A percentile compares a stretch with the other conserved stretches of the same genome.
phyloP scores from a whole-genome alignment of 2,329 filamentous ascomycete species.

The Penicillium expansum region DNA sequence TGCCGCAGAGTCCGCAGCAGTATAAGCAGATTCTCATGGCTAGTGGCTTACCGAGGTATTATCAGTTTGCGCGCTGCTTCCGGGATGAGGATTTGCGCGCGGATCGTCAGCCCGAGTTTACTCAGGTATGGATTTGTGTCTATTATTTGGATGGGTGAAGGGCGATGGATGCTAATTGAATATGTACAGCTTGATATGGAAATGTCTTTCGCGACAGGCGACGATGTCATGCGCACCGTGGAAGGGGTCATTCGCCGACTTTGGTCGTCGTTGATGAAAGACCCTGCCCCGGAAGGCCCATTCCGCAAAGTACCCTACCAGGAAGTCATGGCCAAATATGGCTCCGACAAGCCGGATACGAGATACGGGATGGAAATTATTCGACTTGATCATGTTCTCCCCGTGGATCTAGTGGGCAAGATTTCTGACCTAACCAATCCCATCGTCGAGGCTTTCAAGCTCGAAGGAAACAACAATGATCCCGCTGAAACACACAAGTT shows the following conservation, averaged over 20 bases:
- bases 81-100: slow-evolving; percentile 90
- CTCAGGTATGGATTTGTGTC: slow-evolving; percentile 60
- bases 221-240: slow-evolving; percentile 64
- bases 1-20: slow-evolving; percentile 95
- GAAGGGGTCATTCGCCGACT: slow-evolving; percentile 54
- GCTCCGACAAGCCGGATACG: slow-evolving; percentile 89
- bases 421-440: slow-evolving; percentile 68
- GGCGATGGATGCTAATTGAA: neutral
- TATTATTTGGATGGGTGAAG: neutral
- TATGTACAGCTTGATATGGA: slow-evolving; percentile 75
- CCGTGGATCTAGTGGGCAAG: slow-evolving; percentile 66
- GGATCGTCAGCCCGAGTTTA: slow-evolving; percentile 95
- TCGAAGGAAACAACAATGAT: slow-evolving; percentile 51
- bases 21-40: slow-evolving; percentile 99
- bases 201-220: slow-evolving; percentile 76
- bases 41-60: slow-evolving; percentile 76
- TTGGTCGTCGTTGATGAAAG: slow-evolving; percentile 51
- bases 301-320: slow-evolving; percentile 68
- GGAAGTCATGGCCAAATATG: slow-evolving; percentile 74
- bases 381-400: slow-evolving; percentile 62
- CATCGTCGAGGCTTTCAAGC: slow-evolving; percentile 70
- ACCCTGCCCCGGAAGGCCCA: slow-evolving; percentile 42
- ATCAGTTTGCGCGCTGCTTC: slow-evolving; percentile 92
- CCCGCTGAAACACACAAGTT: slow-evolving; percentile 59
- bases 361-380: slow-evolving; percentile 69